Base-by-base conservation (phyloP, 768 basidiomycete species). In the Chalciporus piperatus region DNA sequence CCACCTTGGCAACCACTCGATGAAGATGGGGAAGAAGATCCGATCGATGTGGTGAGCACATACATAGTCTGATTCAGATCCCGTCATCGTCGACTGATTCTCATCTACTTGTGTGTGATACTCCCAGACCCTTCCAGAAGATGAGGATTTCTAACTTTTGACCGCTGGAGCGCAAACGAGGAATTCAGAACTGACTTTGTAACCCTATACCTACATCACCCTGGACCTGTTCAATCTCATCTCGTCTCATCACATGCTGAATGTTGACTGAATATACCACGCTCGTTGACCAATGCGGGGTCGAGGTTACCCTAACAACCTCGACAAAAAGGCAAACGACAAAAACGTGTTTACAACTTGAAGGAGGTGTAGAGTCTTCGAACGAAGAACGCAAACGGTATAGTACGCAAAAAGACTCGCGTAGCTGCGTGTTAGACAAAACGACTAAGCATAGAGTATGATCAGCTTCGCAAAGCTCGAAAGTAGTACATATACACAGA, bases 401-500 rank as follows among this genome's bases (percentile, higher is more conserved):
- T 43, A 37, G 45, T 50, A 57, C 41, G 47, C 9, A 50, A 41
- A 41, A 3, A 58, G 47, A 47, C 3, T 30, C 28, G 12, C 32
- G 32, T 32, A 10, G 9, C 10, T 32, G 13, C 32, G 32, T 32
- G 40, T 47, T 49, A 47, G 52, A 63, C 49, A 51, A 41, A 48
- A 52, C 35, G 6, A 37, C 32, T 60, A 64, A 30, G 62, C 63
- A 65, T 63, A 59, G 57, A 41, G 52, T 62, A 62, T 4, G 7
- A 50, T 14, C 40, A 20, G 32, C 30, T 48, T 20, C 35, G 38
- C 8, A 48, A 48, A 48, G 51, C 51, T 40, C 45, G 37, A 58
- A 43, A 13, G 41, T 45, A 45, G 61, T 69, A 66, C 65, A 66
- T 69, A 47, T 66, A 69, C 62, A 66, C 65, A 50, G 54, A 59